Percentiles rank a stretch among this genome's conserved stretches.
Conservation (phyloP, 139 green algal genomes). For the Spirogloea muscicola region DNA sequence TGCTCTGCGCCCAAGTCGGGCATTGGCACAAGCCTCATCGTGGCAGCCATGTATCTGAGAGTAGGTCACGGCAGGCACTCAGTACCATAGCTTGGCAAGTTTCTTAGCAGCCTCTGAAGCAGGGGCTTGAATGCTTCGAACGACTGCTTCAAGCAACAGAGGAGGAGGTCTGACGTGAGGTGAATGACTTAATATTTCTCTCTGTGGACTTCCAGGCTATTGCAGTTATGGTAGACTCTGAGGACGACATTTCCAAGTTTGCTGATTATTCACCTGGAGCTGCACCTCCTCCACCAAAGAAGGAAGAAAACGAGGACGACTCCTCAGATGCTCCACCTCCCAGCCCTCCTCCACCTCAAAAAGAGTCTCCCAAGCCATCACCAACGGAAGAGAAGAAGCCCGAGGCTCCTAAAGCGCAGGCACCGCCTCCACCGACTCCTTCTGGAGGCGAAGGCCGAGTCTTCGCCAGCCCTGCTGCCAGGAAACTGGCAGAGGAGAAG, state of each 20-base stretch:
- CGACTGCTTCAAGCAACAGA: too few relatives aligned
- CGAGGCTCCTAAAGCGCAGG: constrained; percentile 8
- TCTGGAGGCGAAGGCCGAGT: constrained; percentile 38
- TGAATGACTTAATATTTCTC: too few relatives aligned
- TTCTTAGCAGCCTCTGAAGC: too few relatives aligned
- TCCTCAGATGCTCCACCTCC: constrained; percentile 33
- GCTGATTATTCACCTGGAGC: constrained; percentile 32
- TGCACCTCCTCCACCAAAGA: background rate
- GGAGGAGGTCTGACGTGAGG: too few relatives aligned
- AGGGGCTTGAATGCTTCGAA: too few relatives aligned
- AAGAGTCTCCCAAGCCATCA: constrained; percentile 25
- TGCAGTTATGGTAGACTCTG: constrained; percentile 81
- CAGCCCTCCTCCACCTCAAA: constrained; percentile 14
- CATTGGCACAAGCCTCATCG: too few relatives aligned
- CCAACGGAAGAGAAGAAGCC: too few relatives aligned
- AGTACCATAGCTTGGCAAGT: too few relatives aligned
- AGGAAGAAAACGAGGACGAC: background rate
- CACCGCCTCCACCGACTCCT: constrained; percentile 13
- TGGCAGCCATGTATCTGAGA: too few relatives aligned
- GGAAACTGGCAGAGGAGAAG: constrained; percentile 46
- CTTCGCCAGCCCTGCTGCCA: constrained; percentile 50
- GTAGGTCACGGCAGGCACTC: too few relatives aligned
- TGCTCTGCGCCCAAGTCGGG: too few relatives aligned
- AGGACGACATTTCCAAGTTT: constrained; percentile 55
- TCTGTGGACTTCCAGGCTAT: too few relatives aligned